phyloP scores from a whole-genome alignment of 1,139 yeast genomes.

The Scheffersomyces insectosa region DNA sequence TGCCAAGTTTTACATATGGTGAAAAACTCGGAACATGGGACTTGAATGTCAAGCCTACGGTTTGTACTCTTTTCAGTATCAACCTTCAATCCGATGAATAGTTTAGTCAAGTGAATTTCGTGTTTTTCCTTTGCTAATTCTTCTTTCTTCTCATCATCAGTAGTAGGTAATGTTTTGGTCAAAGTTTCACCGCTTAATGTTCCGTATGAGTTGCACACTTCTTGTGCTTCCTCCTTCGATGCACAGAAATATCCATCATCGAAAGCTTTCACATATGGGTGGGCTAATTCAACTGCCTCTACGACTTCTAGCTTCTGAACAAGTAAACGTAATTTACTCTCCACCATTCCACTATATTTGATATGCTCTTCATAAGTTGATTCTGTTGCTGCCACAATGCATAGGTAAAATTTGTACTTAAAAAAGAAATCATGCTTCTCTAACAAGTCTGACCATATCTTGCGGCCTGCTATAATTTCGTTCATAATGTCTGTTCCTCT shows the following conservation, averaged over 20 bases:
- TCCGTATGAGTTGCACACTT: constrained; percentile 58
- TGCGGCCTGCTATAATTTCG: constrained; percentile 64
- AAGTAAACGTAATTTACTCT: constrained; percentile 76
- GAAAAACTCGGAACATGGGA: constrained; percentile 89
- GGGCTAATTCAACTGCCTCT: constrained; percentile 78
- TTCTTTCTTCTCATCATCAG: constrained; percentile 14
- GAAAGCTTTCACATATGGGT: constrained; percentile 84
- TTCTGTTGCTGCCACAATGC: constrained; percentile 75
- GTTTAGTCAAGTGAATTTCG: constrained; percentile 64
- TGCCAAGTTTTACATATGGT: constrained; percentile 75
- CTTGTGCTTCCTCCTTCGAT: constrained; percentile 52
- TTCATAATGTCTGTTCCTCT: constrained; percentile 74
- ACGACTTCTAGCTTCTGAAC: constrained; percentile 79
- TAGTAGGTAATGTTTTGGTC: constrained; percentile 9
- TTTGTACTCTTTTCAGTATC: constrained; percentile 39
- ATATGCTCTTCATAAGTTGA: constrained; percentile 76
- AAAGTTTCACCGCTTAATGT: constrained; percentile 45
- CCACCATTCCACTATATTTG: constrained; percentile 92
- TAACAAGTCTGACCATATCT: constrained; percentile 74
- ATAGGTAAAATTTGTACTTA: constrained; percentile 81
- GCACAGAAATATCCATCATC: constrained; percentile 52
- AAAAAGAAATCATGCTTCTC: constrained; percentile 79
- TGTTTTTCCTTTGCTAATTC: constrained; percentile 28
- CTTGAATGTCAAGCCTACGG: constrained; percentile 73
- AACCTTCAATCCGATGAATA: constrained; percentile 73